phyloP scores from a whole-genome alignment of 1,284 basidiomycete genomes.

The Trametes hirsuta region DNA sequence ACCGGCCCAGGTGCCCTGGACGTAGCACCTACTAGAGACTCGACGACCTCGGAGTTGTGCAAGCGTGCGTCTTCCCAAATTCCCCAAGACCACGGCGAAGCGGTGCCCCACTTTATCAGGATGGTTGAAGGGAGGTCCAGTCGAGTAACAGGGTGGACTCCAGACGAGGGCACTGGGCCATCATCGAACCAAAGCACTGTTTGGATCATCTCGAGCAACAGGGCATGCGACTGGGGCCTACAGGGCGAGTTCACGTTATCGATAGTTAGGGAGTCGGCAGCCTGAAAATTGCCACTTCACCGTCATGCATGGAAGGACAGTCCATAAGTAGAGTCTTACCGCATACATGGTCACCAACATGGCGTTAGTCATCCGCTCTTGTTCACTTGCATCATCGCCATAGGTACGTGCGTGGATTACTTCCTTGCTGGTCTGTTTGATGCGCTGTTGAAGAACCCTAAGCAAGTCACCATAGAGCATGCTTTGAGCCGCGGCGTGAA shows the following conservation, averaged over 20 bases:
- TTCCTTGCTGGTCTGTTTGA: not conserved
- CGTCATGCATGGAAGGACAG: not conserved
- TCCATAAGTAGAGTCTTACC: conserved; percentile 38
- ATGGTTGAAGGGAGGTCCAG: conserved; percentile 51
- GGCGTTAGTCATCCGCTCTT: conserved; percentile 48
- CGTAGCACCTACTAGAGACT: conserved; percentile 48
- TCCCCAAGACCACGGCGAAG: conserved; percentile 66
- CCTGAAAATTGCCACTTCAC: conserved; percentile 19
- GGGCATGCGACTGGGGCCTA: conserved; percentile 51
- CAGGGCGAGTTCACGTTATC: conserved; percentile 26
- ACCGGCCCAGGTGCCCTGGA: not conserved
- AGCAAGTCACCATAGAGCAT: not conserved
- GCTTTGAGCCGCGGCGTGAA: not conserved
- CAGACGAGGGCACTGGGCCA: conserved; percentile 17
- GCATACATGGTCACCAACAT: conserved; percentile 60
- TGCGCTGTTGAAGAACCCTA: not conserved
- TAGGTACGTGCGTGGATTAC: not conserved
- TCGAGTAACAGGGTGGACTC: conserved; percentile 29
- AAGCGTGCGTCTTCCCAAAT: conserved; percentile 58
- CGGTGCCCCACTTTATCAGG: conserved; percentile 54
- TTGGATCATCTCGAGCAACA: conserved; percentile 50
- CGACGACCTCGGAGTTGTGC: conserved; percentile 51
- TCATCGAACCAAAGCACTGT: conserved; percentile 39
- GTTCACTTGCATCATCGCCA: not conserved
- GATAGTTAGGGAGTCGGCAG: conserved; percentile 16